Evolutionary conservation across 805 yeast genomes (phyloP).

Genomic region (Metschnikowia arizonensis): DNA sequence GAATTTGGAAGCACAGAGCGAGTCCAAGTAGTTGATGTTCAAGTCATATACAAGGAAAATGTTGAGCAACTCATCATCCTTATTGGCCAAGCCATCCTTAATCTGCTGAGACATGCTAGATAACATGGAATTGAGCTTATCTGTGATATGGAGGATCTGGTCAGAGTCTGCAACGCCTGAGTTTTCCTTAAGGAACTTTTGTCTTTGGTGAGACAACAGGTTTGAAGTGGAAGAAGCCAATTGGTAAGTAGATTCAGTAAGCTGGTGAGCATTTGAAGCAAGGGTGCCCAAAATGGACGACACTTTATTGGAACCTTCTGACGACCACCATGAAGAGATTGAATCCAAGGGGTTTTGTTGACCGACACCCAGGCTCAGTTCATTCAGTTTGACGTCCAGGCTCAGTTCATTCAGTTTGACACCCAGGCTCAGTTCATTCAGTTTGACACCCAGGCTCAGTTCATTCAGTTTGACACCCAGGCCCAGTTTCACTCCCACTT

Average conservation of each 20-base stretch:
- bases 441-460: too few species aligned
- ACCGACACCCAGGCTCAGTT: not conserved
- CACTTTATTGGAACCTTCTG: conserved; percentile 63
- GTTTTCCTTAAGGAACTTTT: conserved; percentile 28
- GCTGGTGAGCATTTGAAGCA: conserved; percentile 44
- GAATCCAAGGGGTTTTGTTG: conserved; percentile 48
- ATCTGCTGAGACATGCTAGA: conserved; percentile 39
- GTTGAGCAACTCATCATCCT: conserved; percentile 45
- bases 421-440: too few species aligned
- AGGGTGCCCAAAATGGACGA: conserved; percentile 68
- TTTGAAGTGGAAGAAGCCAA: conserved; percentile 44
- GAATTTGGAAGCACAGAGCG: conserved; percentile 50
- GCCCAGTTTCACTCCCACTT: too few species aligned
- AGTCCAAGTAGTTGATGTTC: conserved; percentile 43
- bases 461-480: too few species aligned
- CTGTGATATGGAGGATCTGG: conserved; percentile 27
- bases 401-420: too few species aligned
- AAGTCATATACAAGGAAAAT: conserved; percentile 59
- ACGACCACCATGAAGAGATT: conserved; percentile 71
- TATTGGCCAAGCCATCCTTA: conserved; percentile 52
- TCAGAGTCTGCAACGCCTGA: conserved; percentile 22
- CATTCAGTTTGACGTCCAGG: too few species aligned
- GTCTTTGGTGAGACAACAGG: conserved; percentile 38
- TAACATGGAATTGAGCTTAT: conserved; percentile 31
- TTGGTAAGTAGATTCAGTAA: conserved; percentile 50